A percentile compares a stretch with the other conserved stretches of the same genome.
phyloP scores from a whole-genome alignment of 1,139 yeast genomes.

The Kodamaea arcana region DNA sequence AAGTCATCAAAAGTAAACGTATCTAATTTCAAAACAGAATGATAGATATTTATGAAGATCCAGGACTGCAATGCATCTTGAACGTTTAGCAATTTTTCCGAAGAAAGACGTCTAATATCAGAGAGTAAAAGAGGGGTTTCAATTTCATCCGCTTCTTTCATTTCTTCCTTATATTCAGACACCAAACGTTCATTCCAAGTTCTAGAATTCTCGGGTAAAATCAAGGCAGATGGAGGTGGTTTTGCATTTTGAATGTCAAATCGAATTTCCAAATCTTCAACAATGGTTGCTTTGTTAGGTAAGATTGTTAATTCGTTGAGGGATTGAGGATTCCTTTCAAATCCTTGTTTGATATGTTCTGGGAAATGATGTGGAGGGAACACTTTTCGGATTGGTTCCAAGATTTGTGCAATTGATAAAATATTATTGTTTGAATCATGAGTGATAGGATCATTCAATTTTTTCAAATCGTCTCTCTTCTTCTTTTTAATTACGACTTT shows the following conservation, averaged over 20 bases:
- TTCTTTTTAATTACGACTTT: constrained; percentile 7
- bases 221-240: constrained; percentile 26
- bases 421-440: not conserved
- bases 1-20: constrained; percentile 80
- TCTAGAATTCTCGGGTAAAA: constrained; percentile 30
- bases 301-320: constrained; percentile 22
- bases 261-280: constrained; percentile 33
- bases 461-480: constrained; percentile 5
- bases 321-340: constrained; percentile 15
- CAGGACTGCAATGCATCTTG: constrained; percentile 62
- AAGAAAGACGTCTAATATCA: constrained; percentile 18
- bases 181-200: constrained; percentile 21
- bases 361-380: constrained; percentile 40
- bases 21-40: constrained; percentile 58
- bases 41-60: constrained; percentile 72
- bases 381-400: constrained; percentile 15
- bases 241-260: constrained; percentile 40
- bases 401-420: constrained; percentile 1
- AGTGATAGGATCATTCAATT: constrained; percentile 1
- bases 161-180: constrained; percentile 11
- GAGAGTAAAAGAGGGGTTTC: constrained; percentile 5
- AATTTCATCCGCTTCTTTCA: constrained; percentile 12
- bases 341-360: constrained; percentile 21
- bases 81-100: constrained; percentile 14
- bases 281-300: constrained; percentile 38